Evolutionary conservation across 1,139 yeast species (phyloP).

Genomic region (Pichia sp.): DNA sequence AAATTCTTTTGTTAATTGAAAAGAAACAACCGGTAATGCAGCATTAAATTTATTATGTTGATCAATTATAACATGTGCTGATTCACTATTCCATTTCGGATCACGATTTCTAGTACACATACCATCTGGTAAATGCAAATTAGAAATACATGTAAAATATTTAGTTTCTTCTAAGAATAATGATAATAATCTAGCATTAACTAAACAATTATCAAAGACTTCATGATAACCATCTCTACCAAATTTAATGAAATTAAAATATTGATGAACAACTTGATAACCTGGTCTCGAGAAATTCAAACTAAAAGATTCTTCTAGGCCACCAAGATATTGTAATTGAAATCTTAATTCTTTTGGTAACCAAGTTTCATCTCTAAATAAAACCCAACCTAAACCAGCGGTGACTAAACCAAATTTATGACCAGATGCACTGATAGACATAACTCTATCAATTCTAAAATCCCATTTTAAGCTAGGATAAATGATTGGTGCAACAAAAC

Average conservation of each 20-base stretch:
- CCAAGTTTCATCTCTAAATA: conserved; percentile 63
- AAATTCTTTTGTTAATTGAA: conserved; percentile 60
- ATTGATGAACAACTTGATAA: conserved; percentile 82
- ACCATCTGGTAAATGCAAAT: conserved; percentile 59
- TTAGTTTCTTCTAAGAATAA: conserved; percentile 57
- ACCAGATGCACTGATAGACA: conserved; percentile 86
- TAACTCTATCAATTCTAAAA: conserved; percentile 68
- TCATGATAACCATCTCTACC: conserved; percentile 68
- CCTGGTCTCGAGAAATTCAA: conserved; percentile 92
- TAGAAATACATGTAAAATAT: conserved; percentile 69
- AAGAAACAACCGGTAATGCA: conserved; percentile 88
- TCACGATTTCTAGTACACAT: conserved; percentile 22
- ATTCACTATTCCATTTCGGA: conserved; percentile 6
- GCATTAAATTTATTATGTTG: conserved; percentile 48
- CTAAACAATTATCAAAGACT: conserved; percentile 56
- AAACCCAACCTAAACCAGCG: conserved; percentile 90
- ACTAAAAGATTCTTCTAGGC: conserved; percentile 80
- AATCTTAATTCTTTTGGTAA: conserved; percentile 71
- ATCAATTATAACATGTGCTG: conserved; percentile 21
- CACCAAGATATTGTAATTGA: conserved; percentile 80
- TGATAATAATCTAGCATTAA: conserved; percentile 67
- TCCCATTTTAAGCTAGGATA: conserved; percentile 80
- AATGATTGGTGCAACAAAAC: conserved; percentile 76
- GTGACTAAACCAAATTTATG: conserved; percentile 89
- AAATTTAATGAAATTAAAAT: conserved; percentile 65